Evolutionary conservation across 768 basidiomycete genomes (phyloP), one percentile per base, ranked within the genome.

Genomic region (Thelephora ganbajun): DNA sequence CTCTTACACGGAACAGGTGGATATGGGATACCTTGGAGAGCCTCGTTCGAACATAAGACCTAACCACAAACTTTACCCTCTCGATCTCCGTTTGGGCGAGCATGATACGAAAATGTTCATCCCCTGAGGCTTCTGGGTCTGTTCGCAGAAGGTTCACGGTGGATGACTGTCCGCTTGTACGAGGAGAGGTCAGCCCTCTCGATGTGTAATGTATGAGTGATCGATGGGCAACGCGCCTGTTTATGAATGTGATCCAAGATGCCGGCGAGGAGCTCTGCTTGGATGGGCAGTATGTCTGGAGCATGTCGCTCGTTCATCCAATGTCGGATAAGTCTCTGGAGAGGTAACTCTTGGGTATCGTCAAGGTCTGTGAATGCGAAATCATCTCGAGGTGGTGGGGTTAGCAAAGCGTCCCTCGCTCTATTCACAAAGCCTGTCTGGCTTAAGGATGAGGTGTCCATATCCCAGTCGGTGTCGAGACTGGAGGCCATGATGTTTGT

Each of bases 31-130:
- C 92, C 76, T 97, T 97, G 69, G 74, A 80, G 45, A 94, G 62
- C 50, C 92, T 71, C 23, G 85, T 88, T 19, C 93, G 75, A 4
- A 94, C 74, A 61, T 94, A 97, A 1, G 89, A 88, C 49, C 92
- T 68, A 20, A 96, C 78, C 48, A 94, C 76, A 58, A 91, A 97
- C 63, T 91, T 93, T 56, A 90, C 87, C 36, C 93, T 78, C 60
- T 97, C 92, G 54, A 94, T 77, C 63, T 97, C 92, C 0, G 89
- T 93, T 64, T 93, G 89, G 0, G 88, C 92, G 46, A 97, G 80
- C 71, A 90, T 83, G 33, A 94, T 86, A 54, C 89, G 72, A 51
- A 92, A 85, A 57, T 97, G 91, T 53, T 97, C 92, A 51, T 94
- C 90, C 57, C 94, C 90, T 1, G 83, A 88, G 2, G 87, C 82